Base-by-base conservation (phyloP, 2,329 filamentous ascomycete species). In the Botrytis fabae region DNA sequence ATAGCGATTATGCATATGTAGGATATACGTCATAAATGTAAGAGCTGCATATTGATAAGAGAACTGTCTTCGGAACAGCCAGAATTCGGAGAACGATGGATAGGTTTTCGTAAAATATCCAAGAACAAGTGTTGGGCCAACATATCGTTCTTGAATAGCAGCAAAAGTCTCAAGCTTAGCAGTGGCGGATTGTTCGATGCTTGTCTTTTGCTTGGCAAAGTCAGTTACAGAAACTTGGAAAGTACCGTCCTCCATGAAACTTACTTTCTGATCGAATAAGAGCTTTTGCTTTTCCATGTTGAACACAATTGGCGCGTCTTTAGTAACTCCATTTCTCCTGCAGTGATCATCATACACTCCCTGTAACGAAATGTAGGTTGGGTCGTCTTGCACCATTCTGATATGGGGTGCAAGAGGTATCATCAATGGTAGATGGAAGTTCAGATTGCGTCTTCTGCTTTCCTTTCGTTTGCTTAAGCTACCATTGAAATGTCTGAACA, bases 21-120 rank as follows among this genome's bases (percentile, higher is more conserved):
- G 92, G 74, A 98, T 92, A 81, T 98, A 99, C 6, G 96, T 98
- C 92, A 99, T 97, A 84, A 99, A 99, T 1, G 96, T 97, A 76
- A 98, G 88, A 2, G 95, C 90, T 32, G 96, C 95, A 75, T 97
- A 91, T 83, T 99, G 96, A 85, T 98, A 98, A 35, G 94, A 93
- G 84, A 99, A 97, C 77, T 97, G 95, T 74, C 95, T 91, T 74
- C 96, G 93, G 93, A 99, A 99, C 73, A 99, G 89, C 94, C 95
- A 99, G 86, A 98, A 98, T 79, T 98, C 95, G 63, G 93, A 90
- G 82, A 93, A 99, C 75, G 93, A 92, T 44, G 94, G 92, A 83
- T 96, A 98, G 8, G 91, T 93, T 77, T 88, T 86, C 80, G 95
- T 93, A 88, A 98, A 98, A 85, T 95, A 98, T 77, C 97, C 90